phyloP scores from a whole-genome alignment of 768 basidiomycete genomes.

The Pleurotus salmoneostramineus region DNA sequence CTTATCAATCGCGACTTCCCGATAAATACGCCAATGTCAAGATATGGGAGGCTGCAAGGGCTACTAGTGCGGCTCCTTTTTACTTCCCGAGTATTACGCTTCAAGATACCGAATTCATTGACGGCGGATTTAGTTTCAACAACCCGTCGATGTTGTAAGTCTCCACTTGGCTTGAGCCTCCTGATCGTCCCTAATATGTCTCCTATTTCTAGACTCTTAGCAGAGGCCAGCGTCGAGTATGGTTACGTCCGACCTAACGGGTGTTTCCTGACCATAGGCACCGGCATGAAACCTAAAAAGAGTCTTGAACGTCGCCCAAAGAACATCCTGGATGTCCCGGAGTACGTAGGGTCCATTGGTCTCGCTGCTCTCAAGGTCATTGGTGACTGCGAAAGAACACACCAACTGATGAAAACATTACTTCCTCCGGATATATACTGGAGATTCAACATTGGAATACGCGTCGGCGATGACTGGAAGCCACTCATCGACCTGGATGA shows the following conservation, averaged over 20 bases:
- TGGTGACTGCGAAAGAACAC: neutral
- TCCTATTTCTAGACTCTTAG: conserved; percentile 17
- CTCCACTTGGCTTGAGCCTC: conserved; percentile 6
- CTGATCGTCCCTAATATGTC: neutral
- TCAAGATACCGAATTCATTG: conserved; percentile 21
- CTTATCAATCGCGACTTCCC: conserved; percentile 23
- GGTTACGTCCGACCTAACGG: conserved; percentile 18
- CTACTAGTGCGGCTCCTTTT: conserved; percentile 29
- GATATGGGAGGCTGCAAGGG: conserved; percentile 31
- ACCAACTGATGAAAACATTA: neutral
- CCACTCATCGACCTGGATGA: neutral
- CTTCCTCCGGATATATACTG: neutral
- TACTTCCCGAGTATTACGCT: conserved; percentile 25
- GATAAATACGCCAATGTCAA: conserved; percentile 20
- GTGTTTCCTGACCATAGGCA: conserved; percentile 21
- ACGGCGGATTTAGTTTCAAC: conserved; percentile 27
- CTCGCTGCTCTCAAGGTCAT: neutral
- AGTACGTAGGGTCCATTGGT: neutral
- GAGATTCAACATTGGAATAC: neutral
- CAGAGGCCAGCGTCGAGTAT: conserved; percentile 18
- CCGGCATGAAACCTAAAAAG: conserved; percentile 19
- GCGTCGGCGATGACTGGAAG: neutral
- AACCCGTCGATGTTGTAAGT: conserved; percentile 23
- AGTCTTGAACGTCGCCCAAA: neutral
- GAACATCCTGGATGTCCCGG: neutral